A percentile compares a stretch with the other conserved stretches of the same genome.
These are phyloP conservation scores for Phytophthora megakarya DNA, from an alignment of 352 stramenopile species.

Conservation along the genomic window DNA sequence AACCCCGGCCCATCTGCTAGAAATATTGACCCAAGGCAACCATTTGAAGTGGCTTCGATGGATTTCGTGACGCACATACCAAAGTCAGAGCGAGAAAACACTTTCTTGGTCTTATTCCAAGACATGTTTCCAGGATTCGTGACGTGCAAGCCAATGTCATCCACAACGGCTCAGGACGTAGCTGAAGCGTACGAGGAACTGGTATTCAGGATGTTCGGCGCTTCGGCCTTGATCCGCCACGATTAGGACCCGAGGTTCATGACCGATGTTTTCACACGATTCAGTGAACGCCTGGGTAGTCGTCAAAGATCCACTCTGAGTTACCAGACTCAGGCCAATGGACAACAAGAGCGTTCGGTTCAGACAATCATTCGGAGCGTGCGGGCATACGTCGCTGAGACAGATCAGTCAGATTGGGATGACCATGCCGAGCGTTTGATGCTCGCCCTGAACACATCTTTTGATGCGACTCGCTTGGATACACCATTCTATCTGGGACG, in stretches of 20 bases:
- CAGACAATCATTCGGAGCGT: neutral
- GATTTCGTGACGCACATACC: neutral
- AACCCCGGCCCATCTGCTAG: neutral
- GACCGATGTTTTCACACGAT: too few relatives aligned
- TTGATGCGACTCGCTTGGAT: too few relatives aligned
- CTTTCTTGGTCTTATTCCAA: too few relatives aligned
- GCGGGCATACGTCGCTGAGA: neutral
- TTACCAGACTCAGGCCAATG: neutral
- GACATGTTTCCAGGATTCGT: too few relatives aligned
- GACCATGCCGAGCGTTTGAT: too few relatives aligned
- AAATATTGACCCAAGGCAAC: neutral
- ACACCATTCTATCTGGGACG: too few relatives aligned
- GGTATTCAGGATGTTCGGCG: neutral
- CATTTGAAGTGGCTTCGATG: slow-evolving; percentile 4
- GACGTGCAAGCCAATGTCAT: too few relatives aligned
- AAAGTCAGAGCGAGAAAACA: too few relatives aligned
- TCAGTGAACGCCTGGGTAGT: too few relatives aligned
- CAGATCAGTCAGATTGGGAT: too few relatives aligned
- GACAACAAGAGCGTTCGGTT: neutral
- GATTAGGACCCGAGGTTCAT: neutral
- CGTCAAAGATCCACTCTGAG: slow-evolving; percentile 4
- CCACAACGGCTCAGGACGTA: neutral
- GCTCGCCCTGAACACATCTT: neutral
- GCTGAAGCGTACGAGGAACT: neutral
- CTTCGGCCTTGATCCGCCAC: neutral